Conservation (phyloP, 768 basidiomycete genomes). For the Leccinum aurantiacum region DNA sequence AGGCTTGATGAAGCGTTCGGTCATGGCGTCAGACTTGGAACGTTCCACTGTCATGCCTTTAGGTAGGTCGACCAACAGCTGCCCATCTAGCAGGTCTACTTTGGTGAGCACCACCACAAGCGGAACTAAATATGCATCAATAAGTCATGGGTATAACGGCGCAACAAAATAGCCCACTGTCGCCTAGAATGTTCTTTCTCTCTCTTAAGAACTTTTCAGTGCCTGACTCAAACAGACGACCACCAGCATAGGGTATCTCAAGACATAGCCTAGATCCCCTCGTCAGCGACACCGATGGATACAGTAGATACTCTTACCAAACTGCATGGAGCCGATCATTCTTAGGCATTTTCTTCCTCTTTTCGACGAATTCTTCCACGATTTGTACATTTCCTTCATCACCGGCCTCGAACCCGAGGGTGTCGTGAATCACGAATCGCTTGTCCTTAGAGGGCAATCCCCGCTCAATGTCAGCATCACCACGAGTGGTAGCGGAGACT, state of each 20-base stretch:
- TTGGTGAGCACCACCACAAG: constrained; percentile 21
- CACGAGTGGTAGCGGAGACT: constrained; percentile 6
- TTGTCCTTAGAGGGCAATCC: constrained; percentile 13
- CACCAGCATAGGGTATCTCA: constrained; percentile 14
- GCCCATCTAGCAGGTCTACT: constrained; percentile 7
- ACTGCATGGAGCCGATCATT: constrained; percentile 15
- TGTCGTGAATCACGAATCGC: constrained; percentile 19
- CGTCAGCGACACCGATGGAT: not conserved
- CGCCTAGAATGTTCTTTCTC: constrained; percentile 7
- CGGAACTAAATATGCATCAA: not conserved
- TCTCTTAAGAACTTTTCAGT: constrained; percentile 10
- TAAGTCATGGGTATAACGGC: constrained; percentile 4
- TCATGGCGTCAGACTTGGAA: not conserved
- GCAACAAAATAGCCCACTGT: not conserved
- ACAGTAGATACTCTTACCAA: constrained; percentile 3
- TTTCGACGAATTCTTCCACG: constrained; percentile 5
- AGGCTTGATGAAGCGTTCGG: constrained; percentile 4
- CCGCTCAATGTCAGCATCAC: constrained; percentile 6
- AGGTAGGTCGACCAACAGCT: not conserved
- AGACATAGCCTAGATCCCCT: constrained; percentile 14
- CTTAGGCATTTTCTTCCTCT: not conserved
- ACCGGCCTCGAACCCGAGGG: constrained; percentile 18
- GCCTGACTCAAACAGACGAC: constrained; percentile 16
- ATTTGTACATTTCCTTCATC: constrained; percentile 10
- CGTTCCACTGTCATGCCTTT: not conserved